Base-by-base conservation (phyloP, 768 basidiomycete genomes). In the Lactifluus pinguis region DNA sequence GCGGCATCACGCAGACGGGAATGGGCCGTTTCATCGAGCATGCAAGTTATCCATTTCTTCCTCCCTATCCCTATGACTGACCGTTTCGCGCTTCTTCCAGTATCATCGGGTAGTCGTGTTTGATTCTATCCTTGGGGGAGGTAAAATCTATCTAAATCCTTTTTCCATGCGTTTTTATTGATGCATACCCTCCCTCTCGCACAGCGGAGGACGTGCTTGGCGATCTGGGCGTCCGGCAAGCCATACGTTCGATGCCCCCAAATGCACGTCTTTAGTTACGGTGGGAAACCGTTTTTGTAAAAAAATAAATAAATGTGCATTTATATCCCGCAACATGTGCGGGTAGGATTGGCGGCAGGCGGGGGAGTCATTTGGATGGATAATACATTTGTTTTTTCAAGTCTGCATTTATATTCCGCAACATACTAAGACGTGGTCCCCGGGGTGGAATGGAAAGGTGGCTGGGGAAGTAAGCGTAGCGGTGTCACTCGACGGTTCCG, bases 1-100 rank as follows among this genome's bases (percentile, higher is more conserved):
- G 92, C 53, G 91, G 87, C 38, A 80, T 94, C 65, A 92, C 92
- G n/a, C 79, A 81, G 71, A 82, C 83, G n/a, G 90, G 90, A 36
- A 90, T 92, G 87, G 90, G 90, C 34, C 76, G 76, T 53, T 80
- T 79, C 64, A 82, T 89, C 59, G 89, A 92, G 72, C 87, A 89
- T 69, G 82, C 81, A 64, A 60, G 80, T 76, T 15, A 15, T 11
- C n/a, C 55, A 11, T 50, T 17, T n/a, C 19, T 14, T 15, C 39
- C 39, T 6, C 32, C 21, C 49, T 47, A n/a, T 7, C 42, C 4
- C 45, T 30, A 36, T 55, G 29, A 50, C 29, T 14, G 10, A n/a
- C 32, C 54, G 41, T 50, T 13, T 57, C 61, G 49, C 53, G 21
- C 15, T 25, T 25, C 25, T 25, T 7, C 10, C 42, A 85, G 83